Conservation (phyloP, 2,329 filamentous ascomycete species). For the Fusarium scirpi region DNA sequence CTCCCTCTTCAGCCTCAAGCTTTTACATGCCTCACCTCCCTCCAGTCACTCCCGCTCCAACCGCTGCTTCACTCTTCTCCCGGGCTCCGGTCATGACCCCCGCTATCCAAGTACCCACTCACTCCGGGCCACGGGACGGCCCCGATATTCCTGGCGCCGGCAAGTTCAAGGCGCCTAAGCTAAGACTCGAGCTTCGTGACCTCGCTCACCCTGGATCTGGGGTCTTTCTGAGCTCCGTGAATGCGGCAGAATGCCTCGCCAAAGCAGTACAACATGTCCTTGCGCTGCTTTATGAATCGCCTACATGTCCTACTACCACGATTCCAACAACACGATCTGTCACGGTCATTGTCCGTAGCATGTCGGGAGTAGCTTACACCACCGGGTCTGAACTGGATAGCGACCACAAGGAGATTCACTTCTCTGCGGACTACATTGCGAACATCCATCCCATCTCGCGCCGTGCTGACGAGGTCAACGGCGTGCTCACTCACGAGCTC, state of each 20-base stretch:
- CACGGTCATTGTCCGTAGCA: slow-evolving; percentile 82
- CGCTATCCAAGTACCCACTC: slow-evolving; percentile 41
- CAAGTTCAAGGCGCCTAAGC: slow-evolving; percentile 62
- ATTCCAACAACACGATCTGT: slow-evolving; percentile 81
- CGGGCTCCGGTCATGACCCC: slow-evolving; percentile 46
- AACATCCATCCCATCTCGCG: slow-evolving; percentile 57
- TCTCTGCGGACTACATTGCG: slow-evolving; percentile 81
- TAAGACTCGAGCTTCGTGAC: slow-evolving; percentile 71
- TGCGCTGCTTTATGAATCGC: slow-evolving; percentile 74
- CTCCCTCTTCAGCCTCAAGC: slow-evolving; percentile 2
- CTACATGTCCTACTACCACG: slow-evolving; percentile 55
- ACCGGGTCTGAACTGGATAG: slow-evolving; percentile 80
- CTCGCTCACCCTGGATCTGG: slow-evolving; percentile 69
- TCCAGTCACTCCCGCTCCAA: slow-evolving; percentile 39
- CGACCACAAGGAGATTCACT: slow-evolving; percentile 94
- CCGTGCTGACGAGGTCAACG: slow-evolving; percentile 74
- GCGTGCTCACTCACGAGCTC: slow-evolving; percentile 90
- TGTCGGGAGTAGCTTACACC: slow-evolving; percentile 91
- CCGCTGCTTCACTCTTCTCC: slow-evolving; percentile 42
- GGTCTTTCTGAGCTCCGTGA: slow-evolving; percentile 75
- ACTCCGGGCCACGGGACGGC: slow-evolving; percentile 28
- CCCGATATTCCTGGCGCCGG: slow-evolving; percentile 30
- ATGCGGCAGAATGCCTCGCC: slow-evolving; percentile 71
- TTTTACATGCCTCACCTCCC: slow-evolving; percentile 44
- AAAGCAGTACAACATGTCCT: slow-evolving; percentile 76